A percentile compares a stretch with the other conserved stretches of the same genome.
Conservation (phyloP, 164 flowering plant species). For the Aristolochia contorta region DNA sequence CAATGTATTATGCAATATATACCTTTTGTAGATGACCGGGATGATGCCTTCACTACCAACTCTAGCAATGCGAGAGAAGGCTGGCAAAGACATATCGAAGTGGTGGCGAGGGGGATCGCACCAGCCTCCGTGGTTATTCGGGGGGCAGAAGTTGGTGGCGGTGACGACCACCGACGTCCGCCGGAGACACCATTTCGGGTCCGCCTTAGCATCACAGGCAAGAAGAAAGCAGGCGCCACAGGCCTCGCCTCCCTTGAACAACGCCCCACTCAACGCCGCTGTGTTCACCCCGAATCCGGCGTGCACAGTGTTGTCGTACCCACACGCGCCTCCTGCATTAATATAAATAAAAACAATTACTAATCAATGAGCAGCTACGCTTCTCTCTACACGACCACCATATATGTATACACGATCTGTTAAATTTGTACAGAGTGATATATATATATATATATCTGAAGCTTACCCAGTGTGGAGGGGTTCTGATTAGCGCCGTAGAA, state of each 20-base stretch:
- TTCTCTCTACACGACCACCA: too few species aligned
- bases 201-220: slow-evolving; percentile 32
- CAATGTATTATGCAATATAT: too few species aligned
- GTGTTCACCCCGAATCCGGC: slow-evolving; percentile 72
- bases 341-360: not conserved
- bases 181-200: slow-evolving; percentile 60
- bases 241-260: slow-evolving; percentile 49
- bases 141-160: slow-evolving; percentile 85
- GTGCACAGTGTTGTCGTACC: slow-evolving; percentile 57
- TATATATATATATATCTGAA: not conserved
- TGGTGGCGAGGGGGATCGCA: slow-evolving; percentile 68
- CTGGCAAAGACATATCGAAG: slow-evolving; percentile 68
- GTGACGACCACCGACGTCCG: slow-evolving; percentile 36
- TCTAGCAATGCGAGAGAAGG: slow-evolving; percentile 57
- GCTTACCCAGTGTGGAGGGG: slow-evolving; percentile 55
- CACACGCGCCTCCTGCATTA: slow-evolving; percentile 78
- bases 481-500: slow-evolving; percentile 48
- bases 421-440: not conserved
- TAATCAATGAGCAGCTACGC: not conserved
- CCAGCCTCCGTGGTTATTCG: slow-evolving; percentile 78
- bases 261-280: slow-evolving; percentile 56
- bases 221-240: slow-evolving; percentile 77
- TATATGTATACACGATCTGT: too few species aligned
- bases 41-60: slow-evolving; percentile 63
- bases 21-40: slow-evolving; percentile 66